Conservation (phyloP, 1,284 basidiomycete species). For the Boletus smithii region DNA sequence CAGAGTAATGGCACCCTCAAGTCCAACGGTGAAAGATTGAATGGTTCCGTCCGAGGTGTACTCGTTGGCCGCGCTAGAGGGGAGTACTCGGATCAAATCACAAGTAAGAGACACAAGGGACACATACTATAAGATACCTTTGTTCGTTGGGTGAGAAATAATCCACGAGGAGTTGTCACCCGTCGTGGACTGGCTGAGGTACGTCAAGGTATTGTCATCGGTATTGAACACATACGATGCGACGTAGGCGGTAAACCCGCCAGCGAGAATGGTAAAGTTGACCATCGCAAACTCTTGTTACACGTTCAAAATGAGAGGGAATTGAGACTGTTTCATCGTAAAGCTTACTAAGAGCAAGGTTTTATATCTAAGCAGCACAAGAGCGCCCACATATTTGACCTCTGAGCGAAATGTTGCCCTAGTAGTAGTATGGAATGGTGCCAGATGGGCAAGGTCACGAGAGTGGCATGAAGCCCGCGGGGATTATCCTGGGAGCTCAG, state of each 20-base stretch:
- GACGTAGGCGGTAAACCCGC: constrained; percentile 46
- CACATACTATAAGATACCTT: constrained; percentile 55
- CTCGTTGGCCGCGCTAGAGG: constrained; percentile 54
- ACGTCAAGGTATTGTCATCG: constrained; percentile 36
- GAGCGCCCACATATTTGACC: no score
- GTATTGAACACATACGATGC: constrained; percentile 46
- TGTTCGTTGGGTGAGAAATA: constrained; percentile 40
- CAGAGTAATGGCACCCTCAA: constrained; percentile 44
- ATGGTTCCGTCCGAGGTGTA: constrained; percentile 45
- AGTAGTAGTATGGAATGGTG: no score
- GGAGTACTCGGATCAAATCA: background rate
- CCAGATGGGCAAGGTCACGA: no score
- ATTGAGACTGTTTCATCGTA: background rate
- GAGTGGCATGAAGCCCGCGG: no score
- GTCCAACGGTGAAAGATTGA: constrained; percentile 53
- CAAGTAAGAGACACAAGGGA: background rate
- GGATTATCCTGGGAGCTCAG: no score
- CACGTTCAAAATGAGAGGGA: background rate
- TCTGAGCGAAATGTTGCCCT: no score
- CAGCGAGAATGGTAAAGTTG: constrained; percentile 48
- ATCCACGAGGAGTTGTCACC: constrained; percentile 45
- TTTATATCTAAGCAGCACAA: no score
- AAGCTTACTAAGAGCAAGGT: background rate
- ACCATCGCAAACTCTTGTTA: constrained; percentile 37
- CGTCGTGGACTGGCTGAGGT: constrained; percentile 26